Percentiles rank a stretch among this genome's conserved stretches.
Evolutionary conservation across 2,329 filamentous ascomycete species (phyloP).

Genomic region (Penicillium sp.): DNA sequence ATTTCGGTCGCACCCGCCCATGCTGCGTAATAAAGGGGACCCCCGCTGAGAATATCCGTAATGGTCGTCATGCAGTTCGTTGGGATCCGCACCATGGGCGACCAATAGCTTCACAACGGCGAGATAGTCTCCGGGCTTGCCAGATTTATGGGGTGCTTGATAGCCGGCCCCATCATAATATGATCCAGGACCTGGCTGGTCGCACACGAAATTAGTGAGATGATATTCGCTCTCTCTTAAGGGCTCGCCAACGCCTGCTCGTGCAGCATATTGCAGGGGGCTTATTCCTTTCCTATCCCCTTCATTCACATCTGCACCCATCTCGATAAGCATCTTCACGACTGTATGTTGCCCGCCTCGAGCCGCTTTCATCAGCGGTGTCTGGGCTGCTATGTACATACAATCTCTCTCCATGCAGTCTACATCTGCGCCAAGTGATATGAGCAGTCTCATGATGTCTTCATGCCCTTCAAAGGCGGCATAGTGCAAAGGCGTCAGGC

Average conservation of each 20-base stretch:
- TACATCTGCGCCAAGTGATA: neutral
- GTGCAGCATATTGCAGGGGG: neutral
- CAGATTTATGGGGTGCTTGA: neutral
- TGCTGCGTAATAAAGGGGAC: neutral
- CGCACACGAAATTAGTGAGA: neutral
- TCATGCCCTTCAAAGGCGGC: neutral
- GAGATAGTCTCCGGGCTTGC: neutral
- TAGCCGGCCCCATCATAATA: neutral
- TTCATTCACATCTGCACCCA: neutral
- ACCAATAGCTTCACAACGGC: neutral
- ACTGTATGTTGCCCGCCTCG: neutral
- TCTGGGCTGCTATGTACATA: neutral
- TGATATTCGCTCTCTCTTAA: neutral
- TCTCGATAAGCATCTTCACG: neutral
- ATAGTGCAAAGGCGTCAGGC: neutral
- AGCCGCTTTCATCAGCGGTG: neutral
- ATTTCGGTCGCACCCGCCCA: neutral
- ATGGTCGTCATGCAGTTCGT: neutral
- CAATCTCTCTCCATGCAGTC: neutral
- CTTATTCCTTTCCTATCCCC: neutral
- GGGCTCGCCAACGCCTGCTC: neutral
- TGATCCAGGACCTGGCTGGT: neutral
- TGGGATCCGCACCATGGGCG: neutral
- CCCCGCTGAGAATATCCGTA: neutral
- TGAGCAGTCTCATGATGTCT: neutral